Evolutionary conservation across 257 asterid species (phyloP), one percentile per base, ranked within the genome.

Genomic region (Solanum corneliomulleri): DNA sequence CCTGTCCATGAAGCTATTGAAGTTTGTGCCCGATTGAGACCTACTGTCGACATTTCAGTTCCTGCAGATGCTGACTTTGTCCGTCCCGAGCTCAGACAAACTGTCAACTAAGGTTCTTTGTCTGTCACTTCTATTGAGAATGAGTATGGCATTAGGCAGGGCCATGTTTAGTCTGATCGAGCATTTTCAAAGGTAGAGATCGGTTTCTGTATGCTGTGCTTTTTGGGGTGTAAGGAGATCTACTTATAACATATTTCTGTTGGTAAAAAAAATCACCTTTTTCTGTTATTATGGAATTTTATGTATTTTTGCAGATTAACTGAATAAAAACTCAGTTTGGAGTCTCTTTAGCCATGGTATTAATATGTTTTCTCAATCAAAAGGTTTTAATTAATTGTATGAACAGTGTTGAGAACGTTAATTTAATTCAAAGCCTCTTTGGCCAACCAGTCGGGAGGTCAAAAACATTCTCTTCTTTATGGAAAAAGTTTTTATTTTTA

Each of bases 41-140:
- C 99, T 20, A 92, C 96, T 7, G 99, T 96, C 8, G 99, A 96
- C 91, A 96, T 96, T 85, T 96, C 98, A 0, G 99, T 96, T 87
- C 94, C 99, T 3, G 84, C 93, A 1, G 98, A 95, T 91, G 99
- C 99, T 0, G 98, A 94, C 89, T 96, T 96, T 64, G 99, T 96
- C 71, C 98, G 98, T 9, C 98, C 98, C 2, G 98, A 96, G 91
- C 89, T 96, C 82, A 92, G 98, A 39, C 94, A 95, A 86, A 85
- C 93, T 2, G 85, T 91, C 87, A 92, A 92, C 87, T 94, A 87
- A 93, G 64, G 68, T 41, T 39, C 80, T 21, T 66, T 84, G 77
- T 44, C 15, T 15, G 41, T 80, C 18, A 29, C 29, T 47, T 47
- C n/a, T 77, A 27, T 9, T 77, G 83, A n/a, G 84, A 45, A 4